A percentile compares a stretch with the other conserved stretches of the same genome.
Conservation (phyloP, 2,329 filamentous ascomycete species). For the Pyrenophora seminiperda region DNA sequence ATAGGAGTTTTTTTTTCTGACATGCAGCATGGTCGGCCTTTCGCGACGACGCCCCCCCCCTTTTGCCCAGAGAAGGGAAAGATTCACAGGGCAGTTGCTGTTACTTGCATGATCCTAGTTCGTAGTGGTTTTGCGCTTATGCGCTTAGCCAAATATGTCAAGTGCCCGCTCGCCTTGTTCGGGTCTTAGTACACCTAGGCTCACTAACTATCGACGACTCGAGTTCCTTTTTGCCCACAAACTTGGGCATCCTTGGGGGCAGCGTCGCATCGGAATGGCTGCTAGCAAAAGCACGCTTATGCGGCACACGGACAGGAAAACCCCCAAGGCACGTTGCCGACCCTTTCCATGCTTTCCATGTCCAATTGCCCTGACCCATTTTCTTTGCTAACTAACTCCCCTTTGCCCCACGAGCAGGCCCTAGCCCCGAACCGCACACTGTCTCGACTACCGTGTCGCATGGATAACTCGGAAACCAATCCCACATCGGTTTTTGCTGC, state of each 20-base stretch:
- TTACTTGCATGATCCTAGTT: too few relatives aligned
- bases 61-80: too few relatives aligned
- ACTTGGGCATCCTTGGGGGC: neutral
- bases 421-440: slow-evolving; percentile 8
- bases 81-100: too few relatives aligned
- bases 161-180: neutral
- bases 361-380: too few relatives aligned
- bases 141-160: too few relatives aligned
- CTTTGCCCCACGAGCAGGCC: slow-evolving; percentile 16
- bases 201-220: neutral
- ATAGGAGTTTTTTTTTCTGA: too few relatives aligned
- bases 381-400: neutral
- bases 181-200: neutral
- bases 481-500: slow-evolving; percentile 10
- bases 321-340: slow-evolving; percentile 17
- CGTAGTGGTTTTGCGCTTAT: too few relatives aligned
- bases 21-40: too few relatives aligned
- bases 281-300: neutral
- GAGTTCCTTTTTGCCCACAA: neutral
- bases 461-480: slow-evolving; percentile 9
- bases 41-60: too few relatives aligned
- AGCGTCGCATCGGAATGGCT: too few relatives aligned
- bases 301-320: neutral
- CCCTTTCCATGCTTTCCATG: too few relatives aligned
- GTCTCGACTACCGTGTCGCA: slow-evolving; percentile 14